These are phyloP conservation scores for Cadophora malorum DNA, from an alignment of 2,329 filamentous ascomycete genomes.

Conservation along the genomic window DNA sequence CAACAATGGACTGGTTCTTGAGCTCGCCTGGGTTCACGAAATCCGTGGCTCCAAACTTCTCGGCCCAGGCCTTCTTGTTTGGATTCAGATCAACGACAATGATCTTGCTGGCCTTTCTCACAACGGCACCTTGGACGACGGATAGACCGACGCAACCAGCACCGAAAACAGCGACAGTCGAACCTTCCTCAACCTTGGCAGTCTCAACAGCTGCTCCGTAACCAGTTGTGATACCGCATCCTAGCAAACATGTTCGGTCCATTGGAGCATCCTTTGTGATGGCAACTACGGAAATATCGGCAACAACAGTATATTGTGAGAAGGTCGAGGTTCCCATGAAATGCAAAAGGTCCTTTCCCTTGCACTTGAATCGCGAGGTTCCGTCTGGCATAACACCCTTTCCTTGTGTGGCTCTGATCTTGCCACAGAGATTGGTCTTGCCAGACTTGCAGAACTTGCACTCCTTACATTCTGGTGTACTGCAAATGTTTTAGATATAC, in stretches of 20 bases:
- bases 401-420: constrained; percentile 97
- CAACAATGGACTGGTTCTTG: constrained; percentile 80
- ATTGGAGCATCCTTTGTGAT: constrained; percentile 90
- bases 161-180: constrained; percentile 90
- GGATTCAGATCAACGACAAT: constrained; percentile 82
- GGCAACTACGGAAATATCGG: constrained; percentile 96
- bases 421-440: constrained; percentile 99
- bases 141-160: constrained; percentile 95
- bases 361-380: constrained; percentile 91
- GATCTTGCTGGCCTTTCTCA: constrained; percentile 52
- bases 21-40: constrained; percentile 93
- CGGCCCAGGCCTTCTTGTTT: constrained; percentile 86
- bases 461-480: constrained; percentile 94
- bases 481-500: constrained; percentile 47
- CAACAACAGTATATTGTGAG: constrained; percentile 97
- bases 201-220: constrained; percentile 96
- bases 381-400: constrained; percentile 97
- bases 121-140: constrained; percentile 91
- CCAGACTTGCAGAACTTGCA: constrained; percentile 99
- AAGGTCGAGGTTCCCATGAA: constrained; percentile 99
- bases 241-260: constrained; percentile 94
- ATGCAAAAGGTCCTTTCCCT: constrained; percentile 93
- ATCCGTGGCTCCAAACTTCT: constrained; percentile 94
- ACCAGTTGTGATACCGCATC: constrained; percentile 97
- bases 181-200: constrained; percentile 87